Conservation (phyloP, 2,329 filamentous ascomycete species). For the Sporothrix humicola region DNA sequence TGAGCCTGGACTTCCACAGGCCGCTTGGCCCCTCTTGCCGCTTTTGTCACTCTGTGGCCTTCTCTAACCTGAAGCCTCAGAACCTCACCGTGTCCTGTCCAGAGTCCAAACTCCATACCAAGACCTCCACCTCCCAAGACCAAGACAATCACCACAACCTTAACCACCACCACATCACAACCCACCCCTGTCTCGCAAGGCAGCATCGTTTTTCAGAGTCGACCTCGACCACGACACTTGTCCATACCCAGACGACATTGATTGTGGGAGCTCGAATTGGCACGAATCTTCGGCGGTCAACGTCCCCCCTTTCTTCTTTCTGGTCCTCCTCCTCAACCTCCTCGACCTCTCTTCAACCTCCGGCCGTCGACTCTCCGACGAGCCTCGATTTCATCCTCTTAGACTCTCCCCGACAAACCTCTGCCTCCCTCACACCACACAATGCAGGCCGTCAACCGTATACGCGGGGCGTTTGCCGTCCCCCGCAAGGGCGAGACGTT, state of each 20-base stretch:
- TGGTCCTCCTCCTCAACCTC: slow-evolving; percentile 6
- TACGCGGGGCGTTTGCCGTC: slow-evolving; percentile 89
- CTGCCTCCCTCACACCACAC: not conserved
- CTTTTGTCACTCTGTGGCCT: slow-evolving; percentile 1
- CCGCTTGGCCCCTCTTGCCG: not conserved
- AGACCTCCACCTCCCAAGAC: not conserved
- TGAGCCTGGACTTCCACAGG: slow-evolving; percentile 1
- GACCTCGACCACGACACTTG: not conserved
- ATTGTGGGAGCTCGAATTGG: slow-evolving; percentile 6
- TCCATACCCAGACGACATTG: not conserved
- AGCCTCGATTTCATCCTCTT: slow-evolving; percentile 5
- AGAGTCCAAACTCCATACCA: not conserved
- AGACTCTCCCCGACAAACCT: not conserved
- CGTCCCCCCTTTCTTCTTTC: slow-evolving; percentile 7
- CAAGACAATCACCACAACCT: not conserved
- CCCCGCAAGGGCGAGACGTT: slow-evolving; percentile 98
- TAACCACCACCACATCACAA: not conserved
- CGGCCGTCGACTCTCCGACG: slow-evolving; percentile 25
- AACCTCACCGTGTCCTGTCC: slow-evolving; percentile 23
- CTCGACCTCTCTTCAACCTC: not conserved
- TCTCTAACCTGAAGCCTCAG: not conserved
- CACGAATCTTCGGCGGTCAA: not conserved
- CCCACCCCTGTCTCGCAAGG: slow-evolving; percentile 25
- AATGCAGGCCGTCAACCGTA: slow-evolving; percentile 80
- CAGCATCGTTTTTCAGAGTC: slow-evolving; percentile 13